A percentile compares a stretch with the other conserved stretches of the same genome.
Conservation (phyloP, 1,139 yeast species). For the Sugiyamaella japonica region DNA sequence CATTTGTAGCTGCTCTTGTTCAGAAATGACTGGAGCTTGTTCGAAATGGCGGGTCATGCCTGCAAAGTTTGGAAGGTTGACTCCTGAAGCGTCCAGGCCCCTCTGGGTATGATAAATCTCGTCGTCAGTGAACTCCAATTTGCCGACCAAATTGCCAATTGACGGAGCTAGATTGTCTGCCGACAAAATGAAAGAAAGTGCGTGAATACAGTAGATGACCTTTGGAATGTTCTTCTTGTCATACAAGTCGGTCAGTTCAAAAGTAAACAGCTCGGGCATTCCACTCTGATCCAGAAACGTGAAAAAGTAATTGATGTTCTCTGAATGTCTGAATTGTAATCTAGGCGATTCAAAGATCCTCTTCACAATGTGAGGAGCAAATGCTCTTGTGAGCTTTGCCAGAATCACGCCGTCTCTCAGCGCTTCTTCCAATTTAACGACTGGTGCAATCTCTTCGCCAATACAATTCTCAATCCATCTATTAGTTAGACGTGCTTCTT, state of each 20-base stretch:
- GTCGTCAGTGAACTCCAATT: slow-evolving; percentile 59
- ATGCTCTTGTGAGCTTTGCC: slow-evolving; percentile 73
- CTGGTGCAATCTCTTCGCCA: slow-evolving; percentile 53
- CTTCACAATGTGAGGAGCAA: slow-evolving; percentile 65
- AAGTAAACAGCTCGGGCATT: slow-evolving; percentile 81
- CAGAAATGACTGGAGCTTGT: slow-evolving; percentile 28
- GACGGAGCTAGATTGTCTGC: slow-evolving; percentile 57
- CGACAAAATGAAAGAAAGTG: slow-evolving; percentile 71
- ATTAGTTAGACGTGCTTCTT: slow-evolving; percentile 24
- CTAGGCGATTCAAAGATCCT: slow-evolving; percentile 58
- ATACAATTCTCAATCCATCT: slow-evolving; percentile 64
- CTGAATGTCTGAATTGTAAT: slow-evolving; percentile 86
- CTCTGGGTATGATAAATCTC: slow-evolving; percentile 71
- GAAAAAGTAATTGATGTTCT: slow-evolving; percentile 85
- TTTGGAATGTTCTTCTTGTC: slow-evolving; percentile 92
- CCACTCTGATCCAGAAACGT: slow-evolving; percentile 66
- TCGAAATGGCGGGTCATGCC: slow-evolving; percentile 43
- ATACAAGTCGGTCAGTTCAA: slow-evolving; percentile 88
- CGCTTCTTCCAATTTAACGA: slow-evolving; percentile 58
- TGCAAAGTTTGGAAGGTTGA: slow-evolving; percentile 45
- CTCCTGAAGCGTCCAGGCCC: slow-evolving; percentile 53
- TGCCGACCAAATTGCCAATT: slow-evolving; percentile 64
- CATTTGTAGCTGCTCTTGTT: slow-evolving; percentile 39
- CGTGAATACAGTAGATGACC: slow-evolving; percentile 91
- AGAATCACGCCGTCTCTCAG: slow-evolving; percentile 81